These are phyloP conservation scores for Blastocystis hominis DNA, from an alignment of 352 stramenopile species.

Conservation along the genomic window DNA sequence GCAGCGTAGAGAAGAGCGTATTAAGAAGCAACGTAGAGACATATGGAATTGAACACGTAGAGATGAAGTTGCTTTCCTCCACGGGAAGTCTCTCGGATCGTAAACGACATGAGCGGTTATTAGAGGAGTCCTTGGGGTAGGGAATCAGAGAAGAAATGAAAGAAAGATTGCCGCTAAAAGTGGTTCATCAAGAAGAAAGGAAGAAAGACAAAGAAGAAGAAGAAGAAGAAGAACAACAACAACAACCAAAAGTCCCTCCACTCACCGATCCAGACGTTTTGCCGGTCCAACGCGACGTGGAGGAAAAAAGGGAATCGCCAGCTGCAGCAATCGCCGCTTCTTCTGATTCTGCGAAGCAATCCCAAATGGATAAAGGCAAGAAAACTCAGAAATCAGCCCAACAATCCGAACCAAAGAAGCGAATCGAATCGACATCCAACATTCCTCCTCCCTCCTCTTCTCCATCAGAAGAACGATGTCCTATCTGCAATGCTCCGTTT, in stretches of 20 bases:
- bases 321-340: neutral
- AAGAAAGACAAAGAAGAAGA: neutral
- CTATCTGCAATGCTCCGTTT: constrained; percentile 20
- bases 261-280: too few species aligned
- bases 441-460: neutral
- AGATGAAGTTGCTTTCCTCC: neutral
- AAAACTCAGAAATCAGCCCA: neutral
- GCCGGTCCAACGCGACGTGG: too few species aligned
- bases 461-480: neutral
- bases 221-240: too few species aligned
- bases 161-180: neutral
- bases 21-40: neutral
- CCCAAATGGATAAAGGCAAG: neutral
- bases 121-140: neutral
- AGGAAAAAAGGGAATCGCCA: neutral
- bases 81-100: neutral
- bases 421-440: neutral
- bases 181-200: neutral
- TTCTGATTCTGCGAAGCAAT: neutral
- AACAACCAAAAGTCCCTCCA: too few species aligned
- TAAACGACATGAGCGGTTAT: neutral
- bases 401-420: too few species aligned
- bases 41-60: neutral
- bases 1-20: neutral
- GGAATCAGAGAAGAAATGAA: neutral